Conservation (phyloP, 176 grass and related monocot genomes). For the Dactylis glomerata region DNA sequence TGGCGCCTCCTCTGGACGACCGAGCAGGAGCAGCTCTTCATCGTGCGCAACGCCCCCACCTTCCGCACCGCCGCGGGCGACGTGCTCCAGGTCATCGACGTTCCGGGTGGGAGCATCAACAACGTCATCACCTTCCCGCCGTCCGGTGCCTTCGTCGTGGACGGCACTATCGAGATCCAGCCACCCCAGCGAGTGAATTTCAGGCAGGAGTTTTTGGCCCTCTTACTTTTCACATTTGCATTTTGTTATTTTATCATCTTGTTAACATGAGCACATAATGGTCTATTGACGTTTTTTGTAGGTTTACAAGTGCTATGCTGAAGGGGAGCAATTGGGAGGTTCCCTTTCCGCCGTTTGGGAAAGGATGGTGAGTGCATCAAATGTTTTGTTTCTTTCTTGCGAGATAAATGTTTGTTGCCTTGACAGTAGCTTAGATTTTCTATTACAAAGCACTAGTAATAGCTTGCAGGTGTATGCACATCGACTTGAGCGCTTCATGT, state of each 20-base stretch:
- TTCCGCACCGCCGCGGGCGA: constrained; percentile 86
- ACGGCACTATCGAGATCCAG: constrained; percentile 59
- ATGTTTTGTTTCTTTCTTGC: no score
- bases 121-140: constrained; percentile 96
- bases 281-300: not conserved
- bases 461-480: not conserved
- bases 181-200: constrained; percentile 94
- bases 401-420: constrained; percentile 3
- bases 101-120: constrained; percentile 45
- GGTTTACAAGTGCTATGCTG: constrained; percentile 78
- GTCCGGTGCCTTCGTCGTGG: constrained; percentile 71
- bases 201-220: constrained; percentile 16
- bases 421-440: not conserved
- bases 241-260: not conserved
- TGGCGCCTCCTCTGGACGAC: constrained; percentile 96
- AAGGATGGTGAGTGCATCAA: constrained; percentile 76
- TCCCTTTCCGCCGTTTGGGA: constrained; percentile 84
- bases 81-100: constrained; percentile 93
- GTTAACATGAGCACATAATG: not conserved
- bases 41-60: constrained; percentile 62
- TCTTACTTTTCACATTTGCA: not conserved
- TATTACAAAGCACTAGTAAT: not conserved
- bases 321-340: constrained; percentile 69
- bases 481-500: not conserved
- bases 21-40: constrained; percentile 96